phyloP scores from a whole-genome alignment of 2,329 filamentous ascomycete genomes.

The Malbranchea zuffiana region DNA sequence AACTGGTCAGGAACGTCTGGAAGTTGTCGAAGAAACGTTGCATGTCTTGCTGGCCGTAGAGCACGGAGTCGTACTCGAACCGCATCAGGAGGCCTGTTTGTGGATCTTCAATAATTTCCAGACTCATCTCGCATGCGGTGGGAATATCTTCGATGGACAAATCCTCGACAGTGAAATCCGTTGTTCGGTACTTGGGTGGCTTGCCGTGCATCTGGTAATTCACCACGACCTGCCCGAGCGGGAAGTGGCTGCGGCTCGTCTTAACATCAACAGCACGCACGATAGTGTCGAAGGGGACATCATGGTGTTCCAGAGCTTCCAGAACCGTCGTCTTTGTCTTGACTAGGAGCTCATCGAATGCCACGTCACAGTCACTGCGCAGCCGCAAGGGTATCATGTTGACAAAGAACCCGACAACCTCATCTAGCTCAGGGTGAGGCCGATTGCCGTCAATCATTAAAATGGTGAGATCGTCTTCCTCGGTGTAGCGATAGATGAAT shows the following conservation, averaged over 20 bases:
- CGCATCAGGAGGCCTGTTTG: conserved; percentile 17
- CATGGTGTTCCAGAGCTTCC: conserved; percentile 13
- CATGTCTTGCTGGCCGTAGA: conserved; percentile 19
- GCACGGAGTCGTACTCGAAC: conserved; percentile 17
- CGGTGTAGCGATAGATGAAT: conserved; percentile 17
- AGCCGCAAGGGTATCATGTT: conserved; percentile 19
- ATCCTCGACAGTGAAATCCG: conserved; percentile 17
- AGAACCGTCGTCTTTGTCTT: conserved; percentile 9
- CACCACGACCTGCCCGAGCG: conserved; percentile 15
- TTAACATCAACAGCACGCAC: conserved; percentile 13
- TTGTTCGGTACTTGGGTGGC: conserved; percentile 16
- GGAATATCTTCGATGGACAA: conserved; percentile 17
- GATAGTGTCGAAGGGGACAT: conserved; percentile 15
- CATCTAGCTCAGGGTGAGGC: conserved; percentile 17
- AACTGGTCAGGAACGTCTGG: conserved; percentile 17
- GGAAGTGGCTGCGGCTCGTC: conserved; percentile 12
- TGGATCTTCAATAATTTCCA: conserved; percentile 18
- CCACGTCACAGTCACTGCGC: conserved; percentile 5
- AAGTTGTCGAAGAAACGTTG: conserved; percentile 22
- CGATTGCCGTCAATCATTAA: conserved; percentile 18
- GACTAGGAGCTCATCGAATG: conserved; percentile 8
- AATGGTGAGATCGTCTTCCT: conserved; percentile 17
- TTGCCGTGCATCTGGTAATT: conserved; percentile 19
- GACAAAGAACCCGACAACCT: conserved; percentile 17
- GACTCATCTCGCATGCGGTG: conserved; percentile 17